phyloP scores from a whole-genome alignment of 176 grass and related monocot species.

The Puya raimondii region DNA sequence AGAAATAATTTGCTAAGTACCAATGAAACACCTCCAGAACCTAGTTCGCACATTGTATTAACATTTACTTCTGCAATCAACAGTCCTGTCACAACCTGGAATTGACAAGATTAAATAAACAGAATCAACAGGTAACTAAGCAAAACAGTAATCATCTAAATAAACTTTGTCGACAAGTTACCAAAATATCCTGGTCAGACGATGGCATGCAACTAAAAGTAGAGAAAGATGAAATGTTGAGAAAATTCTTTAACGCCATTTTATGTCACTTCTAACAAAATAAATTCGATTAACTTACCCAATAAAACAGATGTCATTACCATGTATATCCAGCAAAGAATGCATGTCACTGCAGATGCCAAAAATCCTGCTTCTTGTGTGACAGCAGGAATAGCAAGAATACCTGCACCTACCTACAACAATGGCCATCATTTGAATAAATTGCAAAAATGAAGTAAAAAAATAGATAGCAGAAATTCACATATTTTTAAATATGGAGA shows the following conservation, averaged over 20 bases:
- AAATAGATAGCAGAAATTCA: not conserved
- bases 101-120: constrained; percentile 22
- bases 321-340: constrained; percentile 90
- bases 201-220: no score
- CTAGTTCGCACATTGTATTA: constrained; percentile 96
- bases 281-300: constrained; percentile 49
- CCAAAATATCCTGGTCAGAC: constrained; percentile 34
- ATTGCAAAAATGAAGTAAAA: not conserved
- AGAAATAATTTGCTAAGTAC: constrained; percentile 27
- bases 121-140: constrained; percentile 6
- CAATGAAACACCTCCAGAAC: constrained; percentile 93
- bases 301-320: constrained; percentile 57
- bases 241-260: constrained; percentile 28
- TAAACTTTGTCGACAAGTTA: constrained; percentile 26
- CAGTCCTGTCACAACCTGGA: constrained; percentile 82
- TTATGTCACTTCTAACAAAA: constrained; percentile 34
- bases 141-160: constrained; percentile 9
- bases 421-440: constrained; percentile 2
- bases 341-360: constrained; percentile 54
- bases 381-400: constrained; percentile 89
- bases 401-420: constrained; percentile 74
- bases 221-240: constrained; percentile 32
- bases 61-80: constrained; percentile 94
- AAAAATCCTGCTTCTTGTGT: constrained; percentile 94
- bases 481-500: not conserved